phyloP scores from a whole-genome alignment of 306 rosid species.

The Begonia peltatifolia region DNA sequence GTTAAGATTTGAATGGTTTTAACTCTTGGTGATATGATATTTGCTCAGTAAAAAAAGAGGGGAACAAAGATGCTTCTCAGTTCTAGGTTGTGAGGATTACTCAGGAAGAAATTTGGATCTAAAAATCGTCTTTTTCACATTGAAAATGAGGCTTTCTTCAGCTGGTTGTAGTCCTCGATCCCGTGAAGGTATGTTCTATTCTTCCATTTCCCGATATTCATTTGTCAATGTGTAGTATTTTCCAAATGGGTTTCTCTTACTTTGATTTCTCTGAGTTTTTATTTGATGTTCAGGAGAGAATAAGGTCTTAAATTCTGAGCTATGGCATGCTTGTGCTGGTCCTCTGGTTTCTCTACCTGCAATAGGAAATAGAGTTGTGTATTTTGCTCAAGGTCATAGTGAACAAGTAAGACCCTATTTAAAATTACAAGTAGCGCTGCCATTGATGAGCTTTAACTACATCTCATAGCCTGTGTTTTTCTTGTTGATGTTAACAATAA shows the following conservation, averaged over 20 bases:
- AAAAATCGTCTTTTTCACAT: conserved; percentile 3
- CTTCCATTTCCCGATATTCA: not conserved
- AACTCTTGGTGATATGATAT: not conserved
- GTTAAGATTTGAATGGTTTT: conserved; percentile 19
- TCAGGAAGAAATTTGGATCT: conserved; percentile 16
- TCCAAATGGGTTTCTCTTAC: not conserved
- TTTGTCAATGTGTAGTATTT: not conserved
- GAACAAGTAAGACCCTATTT: conserved; percentile 49
- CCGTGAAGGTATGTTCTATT: conserved; percentile 53
- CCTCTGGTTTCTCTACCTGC: conserved; percentile 92
- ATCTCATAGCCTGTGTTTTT: not conserved
- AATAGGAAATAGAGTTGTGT: conserved; percentile 78
- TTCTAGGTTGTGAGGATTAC: conserved; percentile 11
- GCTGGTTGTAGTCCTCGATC: conserved; percentile 85
- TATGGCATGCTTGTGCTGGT: conserved; percentile 99
- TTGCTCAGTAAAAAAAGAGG: conserved; percentile 11
- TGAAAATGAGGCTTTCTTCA: conserved; percentile 72
- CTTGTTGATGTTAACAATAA: not conserved
- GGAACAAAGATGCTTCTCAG: conserved; percentile 17
- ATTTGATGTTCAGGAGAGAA: conserved; percentile 58
- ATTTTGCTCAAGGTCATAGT: conserved; percentile 96
- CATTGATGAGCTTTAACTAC: too few species aligned
- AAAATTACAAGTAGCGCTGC: not conserved
- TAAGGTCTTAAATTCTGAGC: conserved; percentile 87
- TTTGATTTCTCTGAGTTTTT: not conserved